Evolutionary conservation across 2,329 filamentous ascomycete species (phyloP), one percentile per base, ranked within the genome.

Genomic region (Scytalidium lignicola): DNA sequence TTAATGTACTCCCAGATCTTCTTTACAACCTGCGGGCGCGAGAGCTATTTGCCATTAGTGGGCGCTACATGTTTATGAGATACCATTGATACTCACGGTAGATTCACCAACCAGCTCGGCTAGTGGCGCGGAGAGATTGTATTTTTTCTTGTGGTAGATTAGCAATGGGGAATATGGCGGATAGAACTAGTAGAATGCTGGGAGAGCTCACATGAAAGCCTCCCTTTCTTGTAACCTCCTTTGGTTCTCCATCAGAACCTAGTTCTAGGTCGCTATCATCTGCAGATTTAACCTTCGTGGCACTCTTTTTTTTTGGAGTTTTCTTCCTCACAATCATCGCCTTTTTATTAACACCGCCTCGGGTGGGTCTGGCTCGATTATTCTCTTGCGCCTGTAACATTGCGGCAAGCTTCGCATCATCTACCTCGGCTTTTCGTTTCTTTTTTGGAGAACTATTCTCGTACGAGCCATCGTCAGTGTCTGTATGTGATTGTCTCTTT

Each of bases 1-100:
- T 95, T 95, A 71, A 99, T 95, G 64, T 99, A 90, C 53, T 86
- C 85, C 93, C 93, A 99, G 47, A 99, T 84, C 66, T 88, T 88
- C 74, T 97, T 97, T 60, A 99, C 93, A 0, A 92, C 92, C 67
- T 97, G 90, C 0, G 93, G 92, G 39, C 93, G 86, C 15, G 93
- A 95, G 19, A 99, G 80, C 83, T 96, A 63, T 43, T 21, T 45
- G 37, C 22, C 8, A 3, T 18, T 26, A 18, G 26, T 32, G 15
- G 26, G n/a, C 37, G 15, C n/a, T 9, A 13, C 15, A 43, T 18
- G 7, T 26, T 43, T 17, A 13, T 15, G 7, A 43, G 4, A 43
- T 2, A 43, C 17, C 5, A 17, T 13, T 37, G 10, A 45, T 8
- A 69, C 77, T 56, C 71, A 86, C 83, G 69, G 79, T 80, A 13